Conservation (phyloP, 495 filamentous ascomycete species). For the Lentithecium fluviatile region DNA sequence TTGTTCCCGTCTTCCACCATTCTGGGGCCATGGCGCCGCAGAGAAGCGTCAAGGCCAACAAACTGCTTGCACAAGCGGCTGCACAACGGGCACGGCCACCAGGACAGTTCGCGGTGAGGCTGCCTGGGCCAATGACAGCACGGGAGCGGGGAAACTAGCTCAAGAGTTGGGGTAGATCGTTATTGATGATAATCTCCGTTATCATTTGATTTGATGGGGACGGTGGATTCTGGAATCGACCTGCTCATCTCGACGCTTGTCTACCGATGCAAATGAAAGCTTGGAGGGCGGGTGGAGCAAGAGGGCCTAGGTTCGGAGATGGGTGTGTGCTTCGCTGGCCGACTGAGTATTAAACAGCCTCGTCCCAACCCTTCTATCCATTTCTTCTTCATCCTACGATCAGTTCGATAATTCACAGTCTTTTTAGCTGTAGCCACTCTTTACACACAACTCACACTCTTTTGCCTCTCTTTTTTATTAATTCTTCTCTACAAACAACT, state of each 20-base stretch:
- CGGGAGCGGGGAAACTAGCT: background rate
- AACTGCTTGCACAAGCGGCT: background rate
- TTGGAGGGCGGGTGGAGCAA: background rate
- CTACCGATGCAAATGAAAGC: background rate
- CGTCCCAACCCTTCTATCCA: background rate
- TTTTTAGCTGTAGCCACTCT: conserved; percentile 26
- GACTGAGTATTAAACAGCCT: conserved; percentile 19
- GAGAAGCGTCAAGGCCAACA: background rate
- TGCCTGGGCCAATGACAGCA: background rate
- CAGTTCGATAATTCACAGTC: conserved; percentile 21
- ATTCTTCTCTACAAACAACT: conserved; percentile 11
- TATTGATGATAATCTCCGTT: conserved; percentile 3
- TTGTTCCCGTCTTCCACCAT: background rate
- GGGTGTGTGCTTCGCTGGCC: conserved; percentile 3
- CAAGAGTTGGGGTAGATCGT: background rate
- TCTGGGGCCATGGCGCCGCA: background rate
- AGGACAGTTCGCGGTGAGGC: background rate
- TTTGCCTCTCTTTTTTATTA: conserved; percentile 8
- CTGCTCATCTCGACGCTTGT: background rate
- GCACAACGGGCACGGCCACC: background rate
- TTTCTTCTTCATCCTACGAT: conserved; percentile 18
- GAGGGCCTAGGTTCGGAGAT: background rate
- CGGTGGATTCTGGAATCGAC: background rate
- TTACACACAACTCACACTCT: conserved; percentile 18
- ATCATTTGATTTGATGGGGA: conserved; percentile 8